phyloP scores from a whole-genome alignment of 1,139 yeast genomes.

The Debaryomyces nepalensis region DNA sequence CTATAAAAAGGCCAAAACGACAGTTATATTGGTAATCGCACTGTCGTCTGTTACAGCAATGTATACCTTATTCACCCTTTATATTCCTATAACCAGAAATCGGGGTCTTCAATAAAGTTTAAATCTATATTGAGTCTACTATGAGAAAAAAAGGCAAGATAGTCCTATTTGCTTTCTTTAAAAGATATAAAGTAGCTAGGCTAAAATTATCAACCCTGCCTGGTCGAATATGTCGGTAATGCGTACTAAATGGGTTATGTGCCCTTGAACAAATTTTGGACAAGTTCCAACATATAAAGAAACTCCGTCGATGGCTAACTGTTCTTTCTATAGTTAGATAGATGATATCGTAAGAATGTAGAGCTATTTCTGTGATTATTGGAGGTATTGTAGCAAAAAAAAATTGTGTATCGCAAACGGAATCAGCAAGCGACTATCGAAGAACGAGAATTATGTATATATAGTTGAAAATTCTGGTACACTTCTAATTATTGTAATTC shows the following conservation, averaged over 20 bases:
- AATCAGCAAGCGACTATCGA: constrained; percentile 8
- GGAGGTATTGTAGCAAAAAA: neutral
- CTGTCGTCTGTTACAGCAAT: constrained; percentile 9
- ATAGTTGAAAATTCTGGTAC: neutral
- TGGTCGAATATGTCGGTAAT: constrained; percentile 1
- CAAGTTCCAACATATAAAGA: too few species aligned
- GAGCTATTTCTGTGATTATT: neutral
- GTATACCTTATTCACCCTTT: neutral
- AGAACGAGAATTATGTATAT: constrained; percentile 4
- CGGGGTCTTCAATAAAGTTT: neutral
- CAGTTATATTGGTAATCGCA: constrained; percentile 8
- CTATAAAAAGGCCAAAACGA: neutral
- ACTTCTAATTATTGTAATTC: neutral
- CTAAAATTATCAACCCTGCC: constrained; percentile 5
- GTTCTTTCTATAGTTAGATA: too few species aligned
- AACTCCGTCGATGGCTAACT: too few species aligned
- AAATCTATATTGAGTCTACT: neutral
- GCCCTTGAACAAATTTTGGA: too few species aligned
- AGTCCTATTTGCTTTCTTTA: neutral
- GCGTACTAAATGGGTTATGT: constrained; percentile 9
- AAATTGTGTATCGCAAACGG: constrained; percentile 4
- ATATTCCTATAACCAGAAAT: neutral
- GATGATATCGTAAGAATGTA: too few species aligned
- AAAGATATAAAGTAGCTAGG: neutral
- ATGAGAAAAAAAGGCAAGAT: neutral